Percentiles rank a stretch among this genome's conserved stretches.
Evolutionary conservation across 2,329 filamentous ascomycete genomes (phyloP).

Genomic region (Fusarium poae): DNA sequence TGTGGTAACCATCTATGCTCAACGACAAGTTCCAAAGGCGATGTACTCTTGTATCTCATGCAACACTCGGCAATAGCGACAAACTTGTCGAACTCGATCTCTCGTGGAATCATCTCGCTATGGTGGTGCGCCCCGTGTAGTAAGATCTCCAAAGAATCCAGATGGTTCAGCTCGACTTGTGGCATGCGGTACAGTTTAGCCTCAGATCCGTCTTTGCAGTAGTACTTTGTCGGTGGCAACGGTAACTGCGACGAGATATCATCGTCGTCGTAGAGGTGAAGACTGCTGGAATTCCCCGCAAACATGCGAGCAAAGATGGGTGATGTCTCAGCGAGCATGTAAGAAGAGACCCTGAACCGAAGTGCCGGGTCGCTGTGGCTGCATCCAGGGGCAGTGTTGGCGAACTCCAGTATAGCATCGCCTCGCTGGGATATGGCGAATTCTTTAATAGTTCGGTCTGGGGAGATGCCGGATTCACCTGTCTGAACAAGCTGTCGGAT

Average conservation of each 20-base stretch:
- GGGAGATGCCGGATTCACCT: conserved; percentile 58
- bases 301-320: conserved; percentile 66
- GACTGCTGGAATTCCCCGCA: conserved; percentile 49
- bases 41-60: conserved; percentile 64
- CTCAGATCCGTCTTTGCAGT: conserved; percentile 59
- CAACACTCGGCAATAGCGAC: conserved; percentile 66
- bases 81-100: conserved; percentile 63
- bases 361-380: conserved; percentile 55
- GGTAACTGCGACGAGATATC: conserved; percentile 55
- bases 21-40: conserved; percentile 63
- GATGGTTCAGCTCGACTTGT: conserved; percentile 60
- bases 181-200: conserved; percentile 66
- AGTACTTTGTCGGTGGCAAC: conserved; percentile 53
- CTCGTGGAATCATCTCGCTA: conserved; percentile 59
- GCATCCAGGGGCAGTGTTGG: conserved; percentile 56
- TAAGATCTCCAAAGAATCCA: conserved; percentile 60
- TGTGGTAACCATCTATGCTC: conserved; percentile 66
- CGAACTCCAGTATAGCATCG: conserved; percentile 66
- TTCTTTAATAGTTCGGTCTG: conserved; percentile 57
- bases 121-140: conserved; percentile 67
- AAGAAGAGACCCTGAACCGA: conserved; percentile 65
- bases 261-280: conserved; percentile 54
- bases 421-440: conserved; percentile 60
- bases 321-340: conserved; percentile 64
- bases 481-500: conserved; percentile 58